Evolutionary conservation across 2,329 filamentous ascomycete species (phyloP), one percentile per base, ranked within the genome.

Genomic region (Phyllosticta capitalensis): DNA sequence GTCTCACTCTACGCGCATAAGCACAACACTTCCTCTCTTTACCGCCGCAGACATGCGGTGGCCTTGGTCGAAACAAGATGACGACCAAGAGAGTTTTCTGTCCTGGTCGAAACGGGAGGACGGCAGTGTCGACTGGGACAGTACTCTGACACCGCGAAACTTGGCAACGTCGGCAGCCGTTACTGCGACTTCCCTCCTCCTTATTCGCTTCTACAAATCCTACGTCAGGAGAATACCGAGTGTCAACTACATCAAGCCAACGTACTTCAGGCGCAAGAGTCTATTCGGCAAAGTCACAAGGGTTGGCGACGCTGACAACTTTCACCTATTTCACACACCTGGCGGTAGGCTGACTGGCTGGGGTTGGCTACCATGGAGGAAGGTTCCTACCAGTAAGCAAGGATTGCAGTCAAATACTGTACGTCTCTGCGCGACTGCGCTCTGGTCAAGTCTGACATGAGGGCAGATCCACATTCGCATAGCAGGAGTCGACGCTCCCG

Each of bases 231-330:
- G 94, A 56, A 90, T 97, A 60, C 91, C 91, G 3, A 86, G 84
- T 59, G 83, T 89, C 38, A 79, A 82, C 22, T 82, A 91, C 69
- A 87, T 99, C 65, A 84, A 84, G 54, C 88, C 90, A 1, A 77
- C 79, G 10, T 87, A 86, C 69, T 92, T 92, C 70, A 84, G 89
- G 52, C 85, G 79, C 62, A 82, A 89, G 66, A 92, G 84, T 65
- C 70, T 99, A 50, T 88, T 92, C 66, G 94, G 94, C 14, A 83
- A 82, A 63, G 94, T 97, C 50, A 96, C 92, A 12, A 91, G 89
- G 66, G 94, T 99, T 22, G 94, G 95, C 50, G 94, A 99, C 79
- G 95, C 91, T 3, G 94, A 99, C 74, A 92, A 92, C 70, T 96
- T 99, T 72, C 88, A 94, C 66, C 73, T 99, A 54, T 99, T 88